Conservation (phyloP, 257 asterid genomes). For the Solanum appendiculatum region DNA sequence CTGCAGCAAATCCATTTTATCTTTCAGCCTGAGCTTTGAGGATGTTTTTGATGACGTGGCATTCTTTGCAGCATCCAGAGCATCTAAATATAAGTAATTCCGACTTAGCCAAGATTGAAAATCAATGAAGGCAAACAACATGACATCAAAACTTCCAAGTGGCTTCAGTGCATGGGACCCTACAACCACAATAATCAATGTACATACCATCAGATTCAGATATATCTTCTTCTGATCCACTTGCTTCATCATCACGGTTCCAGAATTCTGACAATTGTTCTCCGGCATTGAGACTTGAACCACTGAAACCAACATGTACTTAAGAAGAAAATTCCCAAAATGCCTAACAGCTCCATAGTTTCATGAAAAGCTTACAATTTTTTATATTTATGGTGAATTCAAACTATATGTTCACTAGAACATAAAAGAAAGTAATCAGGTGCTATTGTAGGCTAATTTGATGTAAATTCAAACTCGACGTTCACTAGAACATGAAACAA, state of each 20-base stretch:
- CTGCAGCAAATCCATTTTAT: slow-evolving; percentile 57
- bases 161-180: neutral
- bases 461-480: neutral
- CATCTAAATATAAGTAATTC: slow-evolving; percentile 26
- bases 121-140: neutral
- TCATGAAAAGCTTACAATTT: neutral
- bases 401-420: neutral
- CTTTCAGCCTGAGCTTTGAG: slow-evolving; percentile 32
- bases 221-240: slow-evolving; percentile 84
- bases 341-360: neutral
- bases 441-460: neutral
- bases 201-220: slow-evolving; percentile 84
- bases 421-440: neutral
- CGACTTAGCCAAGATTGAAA: neutral
- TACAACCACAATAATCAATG: neutral
- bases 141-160: neutral
- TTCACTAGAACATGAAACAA: neutral
- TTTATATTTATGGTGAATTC: neutral
- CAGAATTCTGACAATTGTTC: slow-evolving; percentile 74
- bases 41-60: slow-evolving; percentile 27
- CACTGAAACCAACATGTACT: neutral
- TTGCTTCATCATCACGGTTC: slow-evolving; percentile 76
- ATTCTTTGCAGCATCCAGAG: slow-evolving; percentile 33
- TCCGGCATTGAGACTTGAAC: slow-evolving; percentile 21
- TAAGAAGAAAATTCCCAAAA: neutral